These are phyloP conservation scores for Alternaria sp. DNA, from an alignment of 2,329 filamentous ascomycete genomes.

Conservation along the genomic window DNA sequence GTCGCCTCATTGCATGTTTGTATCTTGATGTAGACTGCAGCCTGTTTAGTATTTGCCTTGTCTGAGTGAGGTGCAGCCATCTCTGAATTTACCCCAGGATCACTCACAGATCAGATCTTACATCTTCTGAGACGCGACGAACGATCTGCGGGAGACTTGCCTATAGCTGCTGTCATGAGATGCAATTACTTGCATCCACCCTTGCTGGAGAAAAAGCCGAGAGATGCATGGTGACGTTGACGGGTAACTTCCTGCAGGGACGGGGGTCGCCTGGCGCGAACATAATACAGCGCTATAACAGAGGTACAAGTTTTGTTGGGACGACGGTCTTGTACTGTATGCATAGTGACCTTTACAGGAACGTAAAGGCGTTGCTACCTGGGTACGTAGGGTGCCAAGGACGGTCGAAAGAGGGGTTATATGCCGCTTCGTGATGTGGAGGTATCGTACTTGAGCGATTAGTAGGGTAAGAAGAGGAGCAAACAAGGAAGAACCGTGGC, in stretches of 20 bases:
- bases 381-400: not conserved
- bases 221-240: conserved; percentile 12
- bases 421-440: not conserved
- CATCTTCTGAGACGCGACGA: not conserved
- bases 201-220: conserved; percentile 1
- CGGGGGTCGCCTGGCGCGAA: conserved; percentile 1
- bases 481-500: not conserved
- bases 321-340: conserved; percentile 10
- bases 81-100: not conserved
- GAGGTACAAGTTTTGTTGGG: conserved; percentile 9
- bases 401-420: not conserved
- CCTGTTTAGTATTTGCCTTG: not conserved
- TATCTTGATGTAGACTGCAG: not conserved
- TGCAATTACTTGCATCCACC: conserved; percentile 2
- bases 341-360: conserved; percentile 2
- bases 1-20: not conserved
- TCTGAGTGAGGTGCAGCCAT: not conserved
- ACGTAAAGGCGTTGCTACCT: not conserved
- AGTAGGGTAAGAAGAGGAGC: not conserved
- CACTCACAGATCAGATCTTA: not conserved
- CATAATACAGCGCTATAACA: not conserved
- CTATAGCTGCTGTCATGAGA: not conserved
- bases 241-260: conserved; percentile 3
- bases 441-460: not conserved
- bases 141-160: not conserved